Evolutionary conservation across 371 early-diverging fungal genomes (phyloP).

Genomic region (Batrachochytrium dendrobatidis): DNA sequence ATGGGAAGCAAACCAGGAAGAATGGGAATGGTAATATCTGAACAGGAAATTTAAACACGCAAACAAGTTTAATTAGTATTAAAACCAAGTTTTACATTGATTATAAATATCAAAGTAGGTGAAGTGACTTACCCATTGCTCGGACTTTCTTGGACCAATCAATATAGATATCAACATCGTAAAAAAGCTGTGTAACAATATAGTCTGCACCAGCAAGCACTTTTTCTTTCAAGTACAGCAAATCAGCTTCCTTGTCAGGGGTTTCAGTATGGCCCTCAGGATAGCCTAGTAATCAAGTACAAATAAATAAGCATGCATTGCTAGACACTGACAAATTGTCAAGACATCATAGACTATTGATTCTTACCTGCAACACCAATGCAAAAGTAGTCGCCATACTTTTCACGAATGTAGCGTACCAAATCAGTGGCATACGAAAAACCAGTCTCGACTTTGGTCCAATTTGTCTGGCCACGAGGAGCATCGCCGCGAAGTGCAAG

Average conservation of each 20-base stretch:
- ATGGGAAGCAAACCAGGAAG: slow-evolving; percentile 95
- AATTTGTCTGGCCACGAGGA: slow-evolving; percentile 76
- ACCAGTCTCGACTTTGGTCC: slow-evolving; percentile 71
- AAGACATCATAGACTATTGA: not conserved
- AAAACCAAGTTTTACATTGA: not conserved
- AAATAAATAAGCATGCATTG: not conserved
- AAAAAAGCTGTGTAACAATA: slow-evolving; percentile 90
- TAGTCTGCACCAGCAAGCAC: slow-evolving; percentile 88
- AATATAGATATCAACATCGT: slow-evolving; percentile 78
- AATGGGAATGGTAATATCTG: slow-evolving; percentile 78
- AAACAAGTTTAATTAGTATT: not conserved
- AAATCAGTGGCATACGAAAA: slow-evolving; percentile 79
- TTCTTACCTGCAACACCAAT: slow-evolving; percentile 80
- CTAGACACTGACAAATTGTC: not conserved
- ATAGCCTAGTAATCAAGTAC: slow-evolving; percentile 36
- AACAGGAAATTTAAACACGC: not conserved
- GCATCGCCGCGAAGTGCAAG: slow-evolving; percentile 93
- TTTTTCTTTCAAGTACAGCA: slow-evolving; percentile 74
- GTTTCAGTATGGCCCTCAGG: slow-evolving; percentile 86
- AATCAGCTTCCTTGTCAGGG: slow-evolving; percentile 65
- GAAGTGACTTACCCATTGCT: slow-evolving; percentile 38
- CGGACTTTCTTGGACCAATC: slow-evolving; percentile 71
- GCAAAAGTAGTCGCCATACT: slow-evolving; percentile 92
- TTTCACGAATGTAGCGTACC: slow-evolving; percentile 77
- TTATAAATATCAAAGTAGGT: not conserved